A percentile compares a stretch with the other conserved stretches of the same genome.
Evolutionary conservation across 2,329 filamentous ascomycete species (phyloP).

Genomic region (Emergomyces africanus): DNA sequence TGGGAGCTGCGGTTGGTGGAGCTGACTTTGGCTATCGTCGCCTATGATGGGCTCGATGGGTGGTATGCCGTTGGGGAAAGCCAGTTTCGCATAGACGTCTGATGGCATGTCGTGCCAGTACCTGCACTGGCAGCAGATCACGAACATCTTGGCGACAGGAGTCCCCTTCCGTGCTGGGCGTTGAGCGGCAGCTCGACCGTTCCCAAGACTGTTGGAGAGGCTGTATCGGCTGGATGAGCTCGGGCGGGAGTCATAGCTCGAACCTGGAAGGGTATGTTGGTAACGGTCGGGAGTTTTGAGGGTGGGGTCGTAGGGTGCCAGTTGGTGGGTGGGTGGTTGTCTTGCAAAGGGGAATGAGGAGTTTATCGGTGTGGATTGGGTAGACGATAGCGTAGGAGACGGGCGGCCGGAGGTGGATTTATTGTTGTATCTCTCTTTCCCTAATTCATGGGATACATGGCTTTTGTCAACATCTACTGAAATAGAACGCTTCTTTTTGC

Average conservation of each 20-base stretch:
- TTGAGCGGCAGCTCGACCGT: not conserved
- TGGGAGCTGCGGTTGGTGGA: not conserved
- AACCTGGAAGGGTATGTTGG: not conserved
- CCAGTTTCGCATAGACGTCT: slow-evolving; percentile 25
- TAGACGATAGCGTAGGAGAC: not conserved
- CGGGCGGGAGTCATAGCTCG: not conserved
- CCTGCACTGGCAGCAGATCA: slow-evolving; percentile 32
- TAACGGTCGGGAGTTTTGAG: not conserved
- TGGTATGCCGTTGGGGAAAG: slow-evolving; percentile 14
- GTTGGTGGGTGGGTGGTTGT: not conserved
- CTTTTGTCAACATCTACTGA: not conserved
- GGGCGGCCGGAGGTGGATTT: not conserved
- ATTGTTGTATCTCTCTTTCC: not conserved
- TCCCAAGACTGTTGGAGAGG: not conserved
- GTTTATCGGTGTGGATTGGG: not conserved
- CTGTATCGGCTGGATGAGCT: not conserved
- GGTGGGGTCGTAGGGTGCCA: not conserved
- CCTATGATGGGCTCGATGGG: not conserved
- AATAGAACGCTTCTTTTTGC: not conserved
- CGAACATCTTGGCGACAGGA: slow-evolving; percentile 23
- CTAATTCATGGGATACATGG: not conserved
- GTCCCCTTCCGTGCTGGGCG: slow-evolving; percentile 5
- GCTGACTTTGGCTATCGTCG: not conserved
- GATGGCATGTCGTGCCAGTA: slow-evolving; percentile 33
- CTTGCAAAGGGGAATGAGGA: not conserved